Base-by-base conservation (phyloP, 1,284 basidiomycete genomes). In the Pyrrhoderma lamaoense region DNA sequence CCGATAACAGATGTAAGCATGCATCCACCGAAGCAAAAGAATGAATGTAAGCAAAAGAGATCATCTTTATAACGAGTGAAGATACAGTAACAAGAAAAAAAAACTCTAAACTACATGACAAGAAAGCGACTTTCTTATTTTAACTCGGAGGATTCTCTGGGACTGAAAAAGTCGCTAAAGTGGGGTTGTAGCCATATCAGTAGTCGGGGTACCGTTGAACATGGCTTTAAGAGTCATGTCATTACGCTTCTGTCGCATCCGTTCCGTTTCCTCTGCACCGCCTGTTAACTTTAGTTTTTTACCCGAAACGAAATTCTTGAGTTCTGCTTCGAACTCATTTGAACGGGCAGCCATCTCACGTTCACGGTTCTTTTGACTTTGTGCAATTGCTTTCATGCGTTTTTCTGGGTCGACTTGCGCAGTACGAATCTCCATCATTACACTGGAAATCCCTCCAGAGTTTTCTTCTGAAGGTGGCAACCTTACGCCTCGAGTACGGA, bases 241-340 rank as follows among this genome's bases (percentile, higher is more conserved):
- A 62, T 88, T 90, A 63, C 82, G 74, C 64, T 80, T 80, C 72
- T 91, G 86, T 57, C 93, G 72, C 58, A 93, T 75, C 43, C 93
- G 73, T 68, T 96, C 93, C 13, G 75, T 77, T 71, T 96, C 93
- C 65, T 95, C 93, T 19, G 91, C 85, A 4, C 93, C 93, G 42
- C 93, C 93, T 18, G 93, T 97, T 88, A 92, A 88, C 73, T 83
- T 89, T 64, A 97, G 68, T 70, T 85, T 93, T 71, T 87, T 87
- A 50, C 82, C 79, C 1, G 70, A 74, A 42, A 96, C 91, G 66
- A 95, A 96, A 2, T 85, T 89, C 25, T 70, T 70, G 55, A 97
- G 64, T 71, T 96, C 93, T 13, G 76, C 71, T 59, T 89, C 79
- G 66, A 96, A 83, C 59, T 91, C 92, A 64, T 92, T 85, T 27